Percentiles rank a stretch among this genome's conserved stretches.
Conservation (phyloP, 352 stramenopile species). For the Phytophthora constricta region DNA sequence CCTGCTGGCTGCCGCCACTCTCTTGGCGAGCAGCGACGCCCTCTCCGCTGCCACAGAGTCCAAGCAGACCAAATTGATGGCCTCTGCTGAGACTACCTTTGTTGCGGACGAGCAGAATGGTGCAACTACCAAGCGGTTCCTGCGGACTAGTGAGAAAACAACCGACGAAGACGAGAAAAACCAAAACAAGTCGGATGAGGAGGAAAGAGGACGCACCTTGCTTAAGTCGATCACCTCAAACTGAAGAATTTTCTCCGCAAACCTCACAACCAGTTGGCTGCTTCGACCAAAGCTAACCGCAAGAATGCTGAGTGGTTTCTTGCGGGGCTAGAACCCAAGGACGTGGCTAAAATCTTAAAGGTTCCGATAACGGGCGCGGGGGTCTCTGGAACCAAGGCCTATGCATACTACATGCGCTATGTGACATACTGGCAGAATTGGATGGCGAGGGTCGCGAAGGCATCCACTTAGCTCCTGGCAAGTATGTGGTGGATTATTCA, state of each 20-base stretch:
- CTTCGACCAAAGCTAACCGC: not conserved
- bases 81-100: not conserved
- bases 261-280: not conserved
- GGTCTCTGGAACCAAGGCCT: not conserved
- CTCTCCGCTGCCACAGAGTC: not conserved
- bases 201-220: not conserved
- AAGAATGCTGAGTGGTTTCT: not conserved
- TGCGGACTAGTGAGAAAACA: not conserved
- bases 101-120: too few species aligned
- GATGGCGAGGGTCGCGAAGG: not conserved
- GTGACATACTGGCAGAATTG: not conserved
- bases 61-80: not conserved
- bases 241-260: not conserved
- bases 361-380: not conserved
- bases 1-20: slow-evolving; percentile 5
- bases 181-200: not conserved
- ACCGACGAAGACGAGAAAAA: not conserved
- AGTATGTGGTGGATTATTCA: too few species aligned
- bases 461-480: too few species aligned
- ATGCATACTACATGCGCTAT: not conserved
- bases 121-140: not conserved
- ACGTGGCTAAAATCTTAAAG: not conserved
- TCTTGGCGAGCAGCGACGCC: slow-evolving; percentile 7
- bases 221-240: not conserved
- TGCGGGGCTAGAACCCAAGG: not conserved